A percentile compares a stretch with the other conserved stretches of the same genome.
These are phyloP conservation scores for Kodamaea fungicola DNA, from an alignment of 1,139 yeast species.

Conservation along the genomic window DNA sequence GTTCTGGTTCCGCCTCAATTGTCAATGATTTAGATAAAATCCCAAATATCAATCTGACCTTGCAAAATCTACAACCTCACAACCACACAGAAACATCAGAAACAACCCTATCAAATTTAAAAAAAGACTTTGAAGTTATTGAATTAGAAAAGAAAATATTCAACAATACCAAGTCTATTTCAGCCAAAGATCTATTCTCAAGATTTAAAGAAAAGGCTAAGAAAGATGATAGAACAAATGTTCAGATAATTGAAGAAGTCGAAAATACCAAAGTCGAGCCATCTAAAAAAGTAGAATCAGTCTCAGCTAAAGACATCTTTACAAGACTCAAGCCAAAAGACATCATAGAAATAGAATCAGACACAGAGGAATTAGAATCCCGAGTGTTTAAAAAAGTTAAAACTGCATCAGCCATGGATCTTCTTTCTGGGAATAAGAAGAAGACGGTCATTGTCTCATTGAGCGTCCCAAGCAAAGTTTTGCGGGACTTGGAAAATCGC, in stretches of 20 bases:
- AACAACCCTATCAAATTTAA: background rate
- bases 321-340: background rate
- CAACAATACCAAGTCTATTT: constrained; percentile 18
- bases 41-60: no score
- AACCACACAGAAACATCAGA: no score
- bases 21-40: no score
- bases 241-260: background rate
- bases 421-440: constrained; percentile 6
- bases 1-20: no score
- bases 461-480: constrained; percentile 1
- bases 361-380: constrained; percentile 13
- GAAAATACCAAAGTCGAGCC: background rate
- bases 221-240: background rate
- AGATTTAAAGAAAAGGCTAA: constrained; percentile 12
- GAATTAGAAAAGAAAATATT: constrained; percentile 35
- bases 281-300: background rate
- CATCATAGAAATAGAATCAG: background rate
- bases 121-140: constrained; percentile 18
- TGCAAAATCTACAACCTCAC: no score
- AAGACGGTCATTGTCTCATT: no score
- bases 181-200: constrained; percentile 31
- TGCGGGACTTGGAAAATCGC: constrained; percentile 4
- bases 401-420: constrained; percentile 21
- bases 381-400: constrained; percentile 18
- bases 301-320: constrained; percentile 4